These are phyloP conservation scores for Achaetomiella virescens DNA, from an alignment of 495 filamentous ascomycete species.

Conservation along the genomic window DNA sequence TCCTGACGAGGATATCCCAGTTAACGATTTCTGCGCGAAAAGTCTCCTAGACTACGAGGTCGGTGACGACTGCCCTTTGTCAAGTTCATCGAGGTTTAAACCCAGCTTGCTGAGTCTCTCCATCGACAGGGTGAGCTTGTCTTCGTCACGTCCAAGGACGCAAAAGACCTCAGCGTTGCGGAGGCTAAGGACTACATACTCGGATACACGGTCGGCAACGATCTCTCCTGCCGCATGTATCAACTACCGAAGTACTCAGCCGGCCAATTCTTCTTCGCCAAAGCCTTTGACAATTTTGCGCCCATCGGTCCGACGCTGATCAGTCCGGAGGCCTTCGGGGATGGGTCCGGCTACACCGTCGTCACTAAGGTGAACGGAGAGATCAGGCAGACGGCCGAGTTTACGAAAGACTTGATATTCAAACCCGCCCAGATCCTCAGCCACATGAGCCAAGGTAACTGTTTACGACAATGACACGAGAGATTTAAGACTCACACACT, in stretches of 20 bases:
- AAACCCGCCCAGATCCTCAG: neutral
- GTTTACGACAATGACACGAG: too few relatives aligned
- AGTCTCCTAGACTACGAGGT: constrained; percentile 42
- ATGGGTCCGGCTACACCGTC: neutral
- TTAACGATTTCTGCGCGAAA: constrained; percentile 40
- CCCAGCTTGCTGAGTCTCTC: too few relatives aligned
- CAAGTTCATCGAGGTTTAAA: too few relatives aligned
- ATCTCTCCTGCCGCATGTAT: constrained; percentile 14
- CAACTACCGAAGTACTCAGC: constrained; percentile 11
- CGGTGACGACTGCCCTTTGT: too few relatives aligned
- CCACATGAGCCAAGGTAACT: neutral
- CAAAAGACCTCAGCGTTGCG: constrained; percentile 30
- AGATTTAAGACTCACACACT: too few relatives aligned
- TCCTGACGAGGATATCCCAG: constrained; percentile 20
- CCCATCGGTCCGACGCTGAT: constrained; percentile 38
- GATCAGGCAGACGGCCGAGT: neutral
- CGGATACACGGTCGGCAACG: constrained; percentile 31
- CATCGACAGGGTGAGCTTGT: constrained; percentile 35
- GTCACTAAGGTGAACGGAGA: constrained; percentile 3
- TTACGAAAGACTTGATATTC: constrained; percentile 7
- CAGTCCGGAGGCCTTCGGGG: neutral
- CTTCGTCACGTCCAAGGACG: constrained; percentile 33
- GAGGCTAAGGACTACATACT: constrained; percentile 30
- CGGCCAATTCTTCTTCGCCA: constrained; percentile 25
- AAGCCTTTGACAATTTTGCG: constrained; percentile 36